Percentiles rank a stretch among this genome's conserved stretches.
Evolutionary conservation across 257 asterid genomes (phyloP).

Genomic region (Nicotiana benthamiana): DNA sequence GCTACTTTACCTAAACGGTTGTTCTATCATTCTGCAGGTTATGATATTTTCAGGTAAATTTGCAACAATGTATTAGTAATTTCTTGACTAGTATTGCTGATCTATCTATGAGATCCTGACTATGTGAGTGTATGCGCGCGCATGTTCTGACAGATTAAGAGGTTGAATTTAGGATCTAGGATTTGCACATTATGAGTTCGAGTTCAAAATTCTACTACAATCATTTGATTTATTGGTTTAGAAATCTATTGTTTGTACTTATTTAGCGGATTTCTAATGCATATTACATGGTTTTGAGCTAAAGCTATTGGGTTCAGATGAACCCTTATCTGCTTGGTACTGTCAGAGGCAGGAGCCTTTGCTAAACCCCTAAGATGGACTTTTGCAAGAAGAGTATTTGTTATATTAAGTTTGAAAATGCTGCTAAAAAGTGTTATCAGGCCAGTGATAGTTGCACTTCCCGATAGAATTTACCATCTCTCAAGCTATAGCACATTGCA

Average conservation of each 20-base stretch:
- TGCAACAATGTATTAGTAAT: not conserved
- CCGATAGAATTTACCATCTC: too few relatives aligned
- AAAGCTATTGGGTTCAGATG: not conserved
- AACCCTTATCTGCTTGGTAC: not conserved
- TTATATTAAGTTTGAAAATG: too few relatives aligned
- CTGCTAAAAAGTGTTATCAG: too few relatives aligned
- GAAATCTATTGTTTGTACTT: not conserved
- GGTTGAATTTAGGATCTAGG: not conserved
- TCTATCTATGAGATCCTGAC: not conserved
- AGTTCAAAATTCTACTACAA: not conserved
- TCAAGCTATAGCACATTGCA: too few relatives aligned
- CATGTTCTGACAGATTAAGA: not conserved
- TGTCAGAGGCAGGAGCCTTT: not conserved
- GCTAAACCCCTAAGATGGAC: too few relatives aligned
- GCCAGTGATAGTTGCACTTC: too few relatives aligned
- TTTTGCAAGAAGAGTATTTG: too few relatives aligned
- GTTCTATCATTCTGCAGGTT: slow-evolving; percentile 48
- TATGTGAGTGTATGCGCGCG: not conserved
- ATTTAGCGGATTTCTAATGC: not conserved
- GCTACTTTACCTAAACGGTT: slow-evolving; percentile 46
- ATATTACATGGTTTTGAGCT: not conserved
- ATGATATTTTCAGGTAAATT: slow-evolving; percentile 49
- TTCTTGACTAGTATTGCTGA: not conserved
- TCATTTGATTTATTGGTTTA: not conserved
- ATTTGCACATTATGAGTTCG: not conserved